Evolutionary conservation across 2,329 filamentous ascomycete species (phyloP), one percentile per base, ranked within the genome.

Genomic region (Chrysosphaeria jannelii): DNA sequence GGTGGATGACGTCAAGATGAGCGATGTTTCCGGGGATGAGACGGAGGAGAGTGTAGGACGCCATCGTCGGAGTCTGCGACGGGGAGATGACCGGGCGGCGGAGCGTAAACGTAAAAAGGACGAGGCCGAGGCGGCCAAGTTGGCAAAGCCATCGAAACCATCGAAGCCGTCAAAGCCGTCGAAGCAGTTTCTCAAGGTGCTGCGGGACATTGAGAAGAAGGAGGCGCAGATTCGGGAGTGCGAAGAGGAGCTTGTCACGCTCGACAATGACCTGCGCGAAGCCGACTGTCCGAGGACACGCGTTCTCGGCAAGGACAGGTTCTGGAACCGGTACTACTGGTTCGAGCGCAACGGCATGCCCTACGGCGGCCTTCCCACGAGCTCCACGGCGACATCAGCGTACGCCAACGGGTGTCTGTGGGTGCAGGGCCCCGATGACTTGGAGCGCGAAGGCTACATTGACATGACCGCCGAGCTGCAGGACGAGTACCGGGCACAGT

Each of bases 271-370:
- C 39, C 53, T 97, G 21, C 71, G 85, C 24, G 81, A 93, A 44
- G 78, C 79, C 19, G 75, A 91, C 42, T 90, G 81, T 35, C 75
- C 79, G 17, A 68, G 85, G 30, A 90, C 79, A 10, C 67, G 75
- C 30, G 65, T 81, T 10, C 53, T 97, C 13, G 85, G 85, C 29
- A 81, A 85, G 41, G 85, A 97, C 44, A 65, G 85, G 21, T 97
- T 90, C 51, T 90, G 81, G 65, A 93, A 97, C 44, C 64, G 81
- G 25, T 97, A 93, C 45, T 93, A 88, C 51, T 97, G 85, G 81
- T 91, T 93, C 41, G 85, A 97, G 45, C 69, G 81, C 30, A 97
- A 93, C 37, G 85, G 79, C 13, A 93, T 93, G 79, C 85, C 85
- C 0, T 90, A 81, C 36, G 76, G 58, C 15, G 85, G 85, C 4